Evolutionary conservation across 1,284 basidiomycete genomes (phyloP), one percentile per base, ranked within the genome.

Genomic region (Kalmanozyma brasiliensis): DNA sequence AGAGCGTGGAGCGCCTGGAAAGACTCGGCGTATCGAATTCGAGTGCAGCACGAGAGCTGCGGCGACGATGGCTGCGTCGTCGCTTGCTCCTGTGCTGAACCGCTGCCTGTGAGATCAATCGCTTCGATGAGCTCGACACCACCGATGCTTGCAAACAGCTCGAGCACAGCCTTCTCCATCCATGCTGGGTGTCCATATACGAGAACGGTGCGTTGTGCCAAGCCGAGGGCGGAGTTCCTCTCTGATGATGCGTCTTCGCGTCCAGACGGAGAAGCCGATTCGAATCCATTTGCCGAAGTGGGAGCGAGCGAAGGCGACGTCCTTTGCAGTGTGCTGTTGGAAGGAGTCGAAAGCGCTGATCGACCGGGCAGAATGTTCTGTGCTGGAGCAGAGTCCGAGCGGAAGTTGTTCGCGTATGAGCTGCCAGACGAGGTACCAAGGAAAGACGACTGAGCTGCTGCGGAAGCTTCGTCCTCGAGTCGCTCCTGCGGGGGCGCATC

Each of bases 1-100:
- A 77, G 52, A 8, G 75, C 75, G 8, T 72, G 67, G 40, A 77
- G 52, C 14, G 75, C 75, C 52, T 75, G 75, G 37, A 68, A 66
- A 3, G 73, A 61, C 35, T 64, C 73, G 9, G 24, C 26, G 42
- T 69, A 77, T 30, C 61, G 57, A 8, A 77, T 48, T 5, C 75
- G 69, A 8, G 64, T 59, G 33, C 62, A 59, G 36, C 62, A 62
- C 9, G 73, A 61, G 19, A 64, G 60, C 1, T 34, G 45, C 1
- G 68, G 63, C 4, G 61, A 56, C 10, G 52, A 48, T 4, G 64
- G 59, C 20, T 62, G 47, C 11, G 47, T 29, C 17, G 42, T n/a
- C 2, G 61, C 61, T 24, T 70, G 52, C 22, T 72, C 64, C 22
- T 60, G 60, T 14, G 57, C 59, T 2, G 69, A 66, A 14, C 69